Base-by-base conservation (phyloP, 495 filamentous ascomycete genomes). In the Durotheca rogersii region DNA sequence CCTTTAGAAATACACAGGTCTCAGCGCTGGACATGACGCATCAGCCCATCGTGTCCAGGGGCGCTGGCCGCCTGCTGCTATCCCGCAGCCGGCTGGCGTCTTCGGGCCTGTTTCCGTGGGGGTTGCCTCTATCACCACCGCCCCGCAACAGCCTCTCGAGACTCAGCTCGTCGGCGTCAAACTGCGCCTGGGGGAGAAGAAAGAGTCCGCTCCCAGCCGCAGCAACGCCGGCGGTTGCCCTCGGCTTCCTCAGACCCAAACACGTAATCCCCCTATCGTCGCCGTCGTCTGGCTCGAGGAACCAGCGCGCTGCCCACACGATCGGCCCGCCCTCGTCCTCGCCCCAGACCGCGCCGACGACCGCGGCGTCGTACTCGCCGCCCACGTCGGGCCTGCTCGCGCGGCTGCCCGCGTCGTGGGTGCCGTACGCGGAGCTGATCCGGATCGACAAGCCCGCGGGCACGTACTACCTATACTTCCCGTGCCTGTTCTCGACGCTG, bases 381-480 rank as follows among this genome's bases (percentile, higher is more conserved):
- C 91, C 91, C 4, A 81, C 75, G 15, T 86, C 80, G 4, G 91
- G 91, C 36, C 65, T 96, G 14, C 70, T 96, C 44, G 89, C 92
- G 2, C 70, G 67, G 37, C 77, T 98, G 23, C 93, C 93, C 6
- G 41, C 62, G 11, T 80, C 86, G 47, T 85, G 86, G 79, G 77
- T 96, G 43, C 93, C 93, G 2, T 96, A 96, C 61, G 93, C 87
- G n/a, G 93, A 98, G 61, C 80, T 98, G 14, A 76, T 89, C 55
- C 85, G 93, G 11, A 81, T 97, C 55, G 91, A 98, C 71, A 97
- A 97, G 70, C 93, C 93, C 16, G 83, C 88, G 0, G 93, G 93
- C 56, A 89, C 92, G 33, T 91, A 93, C 71, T 97, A 97, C 68
- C 86, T 98, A 20, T 96, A 86, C 78, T 89, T 96, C 62, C 93